Base-by-base conservation (phyloP, 208 protist species). In the Lotmaria passim region DNA sequence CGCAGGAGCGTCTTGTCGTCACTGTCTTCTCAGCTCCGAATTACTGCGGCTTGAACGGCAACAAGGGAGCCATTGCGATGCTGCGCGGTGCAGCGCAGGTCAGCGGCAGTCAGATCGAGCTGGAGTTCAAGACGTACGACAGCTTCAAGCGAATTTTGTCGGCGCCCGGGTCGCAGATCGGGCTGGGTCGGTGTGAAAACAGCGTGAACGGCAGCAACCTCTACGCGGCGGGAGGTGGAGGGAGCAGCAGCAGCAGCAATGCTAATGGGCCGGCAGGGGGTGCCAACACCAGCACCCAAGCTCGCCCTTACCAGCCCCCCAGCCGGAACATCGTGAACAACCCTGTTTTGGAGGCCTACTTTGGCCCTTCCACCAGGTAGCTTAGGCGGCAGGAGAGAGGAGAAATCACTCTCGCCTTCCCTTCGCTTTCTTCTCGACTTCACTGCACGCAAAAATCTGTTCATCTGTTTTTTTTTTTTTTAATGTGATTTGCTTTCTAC, bases 11-110 rank as follows among this genome's bases (percentile, higher is more conserved):
- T 0, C 62, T 76, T 21, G 67, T 86, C 2, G 68, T 96, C 24
- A 96, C 91, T 2, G 44, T 96, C 30, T 96, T 96, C 61, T 93
- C 89, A 17, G 91, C 89, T n/a, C 87, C 87, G 26, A 94, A 96
- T 60, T 96, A 96, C 75, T 95, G 90, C 56, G 83, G 84, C 28
- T 69, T 88, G 55, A 83, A 81, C 55, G 58, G 71, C 48, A 95
- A 95, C 67, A 81, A 83, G 19, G 90, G 85, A 23, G 90, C 90
- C 31, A 82, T 93, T 44, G 90, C 83, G 17, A 55, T 93, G 17
- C 74, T 95, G 12, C 75, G 73, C 51, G 86, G 87, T 21, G 59
- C 63, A 0, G 62, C 55, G 1, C 82, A 93, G 46, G 61, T 66
- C 55, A 36, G 74, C 5, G 74, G 81, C 43, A 62, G 72, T n/a